These are phyloP conservation scores for Chrysanthemum lavandulifolium DNA, from an alignment of 129 eudicot species.

Conservation along the genomic window DNA sequence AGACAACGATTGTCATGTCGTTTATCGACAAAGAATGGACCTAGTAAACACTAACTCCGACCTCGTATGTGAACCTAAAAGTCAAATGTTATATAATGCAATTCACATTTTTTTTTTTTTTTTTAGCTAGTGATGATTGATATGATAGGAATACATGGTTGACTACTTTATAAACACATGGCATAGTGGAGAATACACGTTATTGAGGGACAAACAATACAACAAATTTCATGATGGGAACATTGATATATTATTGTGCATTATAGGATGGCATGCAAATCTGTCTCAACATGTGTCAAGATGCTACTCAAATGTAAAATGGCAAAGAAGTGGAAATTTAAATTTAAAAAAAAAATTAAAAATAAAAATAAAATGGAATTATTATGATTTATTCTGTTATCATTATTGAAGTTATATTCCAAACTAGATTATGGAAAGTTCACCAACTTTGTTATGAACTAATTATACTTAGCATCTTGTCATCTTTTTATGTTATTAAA, in stretches of 20 bases:
- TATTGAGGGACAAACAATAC: conserved; percentile 20
- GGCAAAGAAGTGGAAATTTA: conserved; percentile 20
- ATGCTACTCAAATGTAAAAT: conserved; percentile 17
- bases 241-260: conserved; percentile 17
- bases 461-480: too few relatives aligned
- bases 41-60: too few relatives aligned
- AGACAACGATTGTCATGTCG: too few relatives aligned
- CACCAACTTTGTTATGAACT: too few relatives aligned
- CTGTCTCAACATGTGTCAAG: conserved; percentile 35
- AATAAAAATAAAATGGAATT: neutral
- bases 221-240: conserved; percentile 46
- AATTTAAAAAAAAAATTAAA: neutral
- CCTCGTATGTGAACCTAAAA: too few relatives aligned
- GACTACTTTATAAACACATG: conserved; percentile 42
- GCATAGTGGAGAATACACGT: conserved; percentile 64
- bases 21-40: too few relatives aligned
- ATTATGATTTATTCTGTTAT: conserved; percentile 2
- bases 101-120: too few relatives aligned
- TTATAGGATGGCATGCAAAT: conserved; percentile 26
- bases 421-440: too few relatives aligned
- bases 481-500: too few relatives aligned
- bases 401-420: neutral
- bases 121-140: too few relatives aligned
- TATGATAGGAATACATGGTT: conserved; percentile 29
- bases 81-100: too few relatives aligned